These are phyloP conservation scores for Blastobotrys proliferans DNA, from an alignment of 1,139 yeast species.

Conservation along the genomic window DNA sequence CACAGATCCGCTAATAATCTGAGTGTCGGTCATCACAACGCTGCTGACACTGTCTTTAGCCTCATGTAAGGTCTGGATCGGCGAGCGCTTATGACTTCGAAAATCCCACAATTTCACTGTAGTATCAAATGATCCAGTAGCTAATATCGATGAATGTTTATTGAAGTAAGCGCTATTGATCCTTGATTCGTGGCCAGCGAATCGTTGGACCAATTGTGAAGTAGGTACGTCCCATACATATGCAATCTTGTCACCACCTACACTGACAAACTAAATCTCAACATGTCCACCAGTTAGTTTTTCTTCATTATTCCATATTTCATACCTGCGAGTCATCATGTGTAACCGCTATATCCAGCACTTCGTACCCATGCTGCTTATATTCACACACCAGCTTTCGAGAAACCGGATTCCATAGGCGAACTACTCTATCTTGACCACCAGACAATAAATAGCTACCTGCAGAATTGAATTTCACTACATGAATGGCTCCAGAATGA, in stretches of 20 bases:
- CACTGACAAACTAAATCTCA: slow-evolving; percentile 34
- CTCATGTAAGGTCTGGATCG: slow-evolving; percentile 35
- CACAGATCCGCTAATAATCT: slow-evolving; percentile 35
- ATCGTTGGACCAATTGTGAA: slow-evolving; percentile 28
- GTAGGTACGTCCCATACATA: slow-evolving; percentile 36
- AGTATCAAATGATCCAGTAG: slow-evolving; percentile 35
- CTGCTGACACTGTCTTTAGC: slow-evolving; percentile 36
- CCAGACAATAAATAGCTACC: slow-evolving; percentile 35
- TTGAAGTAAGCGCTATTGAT: slow-evolving; percentile 33
- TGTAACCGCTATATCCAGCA: slow-evolving; percentile 32
- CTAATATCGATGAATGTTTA: slow-evolving; percentile 30
- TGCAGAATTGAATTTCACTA: slow-evolving; percentile 29
- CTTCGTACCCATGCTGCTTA: slow-evolving; percentile 33
- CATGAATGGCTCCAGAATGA: slow-evolving; percentile 31
- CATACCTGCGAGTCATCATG: slow-evolving; percentile 27
- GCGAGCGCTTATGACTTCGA: slow-evolving; percentile 24
- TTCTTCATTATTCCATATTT: slow-evolving; percentile 2
- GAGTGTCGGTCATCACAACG: slow-evolving; percentile 25
- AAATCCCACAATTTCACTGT: slow-evolving; percentile 38
- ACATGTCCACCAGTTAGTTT: background rate
- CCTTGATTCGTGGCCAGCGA: slow-evolving; percentile 33
- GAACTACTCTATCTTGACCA: slow-evolving; percentile 33
- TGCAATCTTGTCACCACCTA: slow-evolving; percentile 38
- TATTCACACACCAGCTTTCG: slow-evolving; percentile 27
- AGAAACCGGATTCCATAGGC: slow-evolving; percentile 32